A percentile compares a stretch with the other conserved stretches of the same genome.
Evolutionary conservation across 2,329 filamentous ascomycete species (phyloP).

Genomic region (Fusarium praegraminearum): DNA sequence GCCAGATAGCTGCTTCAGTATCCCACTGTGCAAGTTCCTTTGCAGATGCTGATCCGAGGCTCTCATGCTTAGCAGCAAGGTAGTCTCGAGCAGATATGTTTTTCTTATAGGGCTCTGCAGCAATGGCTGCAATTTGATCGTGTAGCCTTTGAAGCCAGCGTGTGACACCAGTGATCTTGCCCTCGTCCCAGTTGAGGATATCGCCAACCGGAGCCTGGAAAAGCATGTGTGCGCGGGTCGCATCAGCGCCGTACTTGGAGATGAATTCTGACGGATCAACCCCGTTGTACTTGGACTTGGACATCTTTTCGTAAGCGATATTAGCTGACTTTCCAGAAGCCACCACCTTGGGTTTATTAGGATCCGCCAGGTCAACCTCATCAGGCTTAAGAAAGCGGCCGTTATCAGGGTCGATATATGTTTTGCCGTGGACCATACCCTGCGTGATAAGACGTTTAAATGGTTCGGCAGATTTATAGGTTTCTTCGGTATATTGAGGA

Average conservation of each 20-base stretch:
- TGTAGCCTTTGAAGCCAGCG: conserved; percentile 81
- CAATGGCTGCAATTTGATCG: conserved; percentile 61
- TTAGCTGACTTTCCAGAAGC: conserved; percentile 69
- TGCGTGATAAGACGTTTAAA: conserved; percentile 87
- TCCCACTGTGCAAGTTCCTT: conserved; percentile 57
- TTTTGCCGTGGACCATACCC: conserved; percentile 93
- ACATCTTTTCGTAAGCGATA: conserved; percentile 90
- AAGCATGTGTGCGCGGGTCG: conserved; percentile 86
- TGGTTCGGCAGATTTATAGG: conserved; percentile 70
- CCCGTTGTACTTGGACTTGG: conserved; percentile 93
- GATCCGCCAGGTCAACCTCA: conserved; percentile 75
- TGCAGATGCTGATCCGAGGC: conserved; percentile 49
- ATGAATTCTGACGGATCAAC: conserved; percentile 84
- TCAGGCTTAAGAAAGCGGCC: conserved; percentile 81
- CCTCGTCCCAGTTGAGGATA: conserved; percentile 87
- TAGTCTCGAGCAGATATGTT: conserved; percentile 49
- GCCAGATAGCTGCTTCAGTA: conserved; percentile 67
- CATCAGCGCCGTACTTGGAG: conserved; percentile 81
- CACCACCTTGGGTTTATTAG: conserved; percentile 69
- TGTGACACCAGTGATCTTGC: conserved; percentile 83
- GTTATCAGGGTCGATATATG: conserved; percentile 78
- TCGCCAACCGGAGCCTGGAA: conserved; percentile 89
- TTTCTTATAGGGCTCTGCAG: conserved; percentile 19
- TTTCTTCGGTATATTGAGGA: conserved; percentile 54
- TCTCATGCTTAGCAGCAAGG: conserved; percentile 53